Conservation (phyloP, 148 eudicot species). For the Fallopia convolvulus region DNA sequence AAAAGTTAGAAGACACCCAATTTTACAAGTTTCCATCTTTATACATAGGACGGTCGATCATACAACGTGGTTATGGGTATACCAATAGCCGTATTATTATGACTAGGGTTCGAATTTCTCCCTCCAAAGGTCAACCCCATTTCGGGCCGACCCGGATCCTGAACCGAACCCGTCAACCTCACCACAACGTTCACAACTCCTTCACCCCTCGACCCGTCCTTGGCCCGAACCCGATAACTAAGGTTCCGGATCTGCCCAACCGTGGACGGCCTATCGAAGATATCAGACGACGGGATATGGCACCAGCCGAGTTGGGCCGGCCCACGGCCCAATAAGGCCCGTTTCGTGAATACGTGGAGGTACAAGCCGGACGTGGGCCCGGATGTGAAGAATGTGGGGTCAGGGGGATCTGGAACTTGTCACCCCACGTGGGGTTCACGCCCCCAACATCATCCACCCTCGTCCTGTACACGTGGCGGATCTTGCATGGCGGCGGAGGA, state of each 20-base stretch:
- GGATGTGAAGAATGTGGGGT: slow-evolving; percentile 24
- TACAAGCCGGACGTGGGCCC: slow-evolving; percentile 22
- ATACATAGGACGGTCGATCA: neutral
- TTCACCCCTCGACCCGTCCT: slow-evolving; percentile 54
- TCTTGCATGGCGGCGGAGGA: slow-evolving; percentile 15
- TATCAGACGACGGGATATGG: slow-evolving; percentile 40
- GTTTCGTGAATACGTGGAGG: slow-evolving; percentile 31
- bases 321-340: slow-evolving; percentile 25
- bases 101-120: slow-evolving; percentile 15
- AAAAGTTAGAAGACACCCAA: neutral
- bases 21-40: neutral
- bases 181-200: slow-evolving; percentile 44
- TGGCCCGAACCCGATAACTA: slow-evolving; percentile 42
- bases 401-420: slow-evolving; percentile 37
- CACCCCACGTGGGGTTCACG: slow-evolving; percentile 50
- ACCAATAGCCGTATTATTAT: slow-evolving; percentile 30
- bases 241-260: slow-evolving; percentile 28
- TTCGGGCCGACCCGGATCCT: neutral
- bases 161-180: slow-evolving; percentile 20
- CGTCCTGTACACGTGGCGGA: slow-evolving; percentile 29
- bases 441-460: slow-evolving; percentile 43
- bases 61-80: slow-evolving; percentile 23
- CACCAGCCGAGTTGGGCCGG: slow-evolving; percentile 44
- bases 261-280: slow-evolving; percentile 27
- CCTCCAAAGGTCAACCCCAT: neutral